A percentile compares a stretch with the other conserved stretches of the same genome.
These are phyloP conservation scores for Rhizophagus clarus DNA, from an alignment of 192 early-diverging fungal species.

Conservation along the genomic window DNA sequence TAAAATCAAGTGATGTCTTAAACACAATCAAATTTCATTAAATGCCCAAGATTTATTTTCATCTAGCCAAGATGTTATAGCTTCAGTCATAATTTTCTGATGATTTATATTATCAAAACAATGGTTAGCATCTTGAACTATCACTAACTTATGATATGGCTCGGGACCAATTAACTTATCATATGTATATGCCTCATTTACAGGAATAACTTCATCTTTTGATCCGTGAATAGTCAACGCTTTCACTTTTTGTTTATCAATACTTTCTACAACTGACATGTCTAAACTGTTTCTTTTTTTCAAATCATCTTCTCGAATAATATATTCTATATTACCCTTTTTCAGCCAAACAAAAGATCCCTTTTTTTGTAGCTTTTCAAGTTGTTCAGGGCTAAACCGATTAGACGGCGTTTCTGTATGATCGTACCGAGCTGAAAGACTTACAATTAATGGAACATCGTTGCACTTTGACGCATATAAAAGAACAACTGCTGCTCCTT, in stretches of 20 bases:
- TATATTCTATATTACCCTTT: constrained; percentile 37
- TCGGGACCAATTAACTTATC: constrained; percentile 39
- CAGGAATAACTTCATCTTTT: constrained; percentile 50
- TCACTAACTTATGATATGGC: constrained; percentile 21
- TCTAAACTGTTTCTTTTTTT: constrained; percentile 36
- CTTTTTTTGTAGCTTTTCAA: constrained; percentile 35
- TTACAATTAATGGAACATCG: constrained; percentile 43
- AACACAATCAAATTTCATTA: no score
- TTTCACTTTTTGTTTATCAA: constrained; percentile 41
- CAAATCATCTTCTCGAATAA: constrained; percentile 40
- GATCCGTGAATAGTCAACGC: constrained; percentile 54
- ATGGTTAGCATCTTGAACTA: constrained; percentile 31
- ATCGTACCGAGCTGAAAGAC: constrained; percentile 53
- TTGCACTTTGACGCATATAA: constrained; percentile 50
- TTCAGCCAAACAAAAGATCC: constrained; percentile 54
- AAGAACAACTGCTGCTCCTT: constrained; percentile 53
- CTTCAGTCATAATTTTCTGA: not conserved
- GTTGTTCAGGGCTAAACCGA: constrained; percentile 51
- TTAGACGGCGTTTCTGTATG: constrained; percentile 43
- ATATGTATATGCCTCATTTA: constrained; percentile 47
- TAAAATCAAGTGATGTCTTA: not conserved
- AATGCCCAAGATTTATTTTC: not conserved
- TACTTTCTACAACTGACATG: constrained; percentile 47
- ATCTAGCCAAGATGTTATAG: not conserved
- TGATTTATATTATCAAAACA: not conserved